A percentile compares a stretch with the other conserved stretches of the same genome.
phyloP scores from a whole-genome alignment of 2,329 filamentous ascomycete species.

The Dryadomyces quercus-mongolicae region DNA sequence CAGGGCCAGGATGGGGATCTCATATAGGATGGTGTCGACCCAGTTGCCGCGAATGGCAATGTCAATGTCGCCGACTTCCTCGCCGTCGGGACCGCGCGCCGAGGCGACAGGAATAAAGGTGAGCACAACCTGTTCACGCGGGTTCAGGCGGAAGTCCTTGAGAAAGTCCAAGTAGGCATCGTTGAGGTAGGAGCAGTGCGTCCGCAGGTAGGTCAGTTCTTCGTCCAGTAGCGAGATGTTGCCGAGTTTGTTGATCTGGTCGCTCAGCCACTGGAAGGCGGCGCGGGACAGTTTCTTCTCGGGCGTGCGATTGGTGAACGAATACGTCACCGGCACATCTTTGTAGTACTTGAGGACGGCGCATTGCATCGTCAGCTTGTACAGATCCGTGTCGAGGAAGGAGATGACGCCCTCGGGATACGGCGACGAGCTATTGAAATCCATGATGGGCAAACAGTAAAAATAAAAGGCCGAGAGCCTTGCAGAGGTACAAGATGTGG shows the following conservation, averaged over 20 bases:
- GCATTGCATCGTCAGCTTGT: slow-evolving; percentile 99
- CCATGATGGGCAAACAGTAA: slow-evolving; percentile 29
- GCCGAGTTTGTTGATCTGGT: slow-evolving; percentile 74
- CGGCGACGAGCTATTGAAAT: slow-evolving; percentile 53
- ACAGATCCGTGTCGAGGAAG: slow-evolving; percentile 73
- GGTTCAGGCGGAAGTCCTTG: slow-evolving; percentile 67
- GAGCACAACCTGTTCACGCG: slow-evolving; percentile 65
- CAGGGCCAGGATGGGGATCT: slow-evolving; percentile 85
- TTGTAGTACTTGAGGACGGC: slow-evolving; percentile 89
- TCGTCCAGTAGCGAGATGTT: slow-evolving; percentile 69
- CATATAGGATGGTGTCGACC: slow-evolving; percentile 94
- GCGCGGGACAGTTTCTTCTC: slow-evolving; percentile 79
- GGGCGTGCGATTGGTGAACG: slow-evolving; percentile 90
- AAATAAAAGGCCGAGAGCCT: slow-evolving; percentile 4
- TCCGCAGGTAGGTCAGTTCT: slow-evolving; percentile 67
- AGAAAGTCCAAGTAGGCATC: slow-evolving; percentile 71
- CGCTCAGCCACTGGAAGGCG: slow-evolving; percentile 74
- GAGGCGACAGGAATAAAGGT: slow-evolving; percentile 45
- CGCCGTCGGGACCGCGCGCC: slow-evolving; percentile 50
- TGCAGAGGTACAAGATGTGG: background rate
- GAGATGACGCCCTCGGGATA: slow-evolving; percentile 69
- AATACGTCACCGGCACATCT: slow-evolving; percentile 71
- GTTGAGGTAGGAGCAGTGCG: slow-evolving; percentile 70
- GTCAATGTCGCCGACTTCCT: slow-evolving; percentile 58
- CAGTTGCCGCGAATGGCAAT: slow-evolving; percentile 72